Evolutionary conservation across 257 asterid genomes (phyloP).

Genomic region (Solanum appendiculatum): DNA sequence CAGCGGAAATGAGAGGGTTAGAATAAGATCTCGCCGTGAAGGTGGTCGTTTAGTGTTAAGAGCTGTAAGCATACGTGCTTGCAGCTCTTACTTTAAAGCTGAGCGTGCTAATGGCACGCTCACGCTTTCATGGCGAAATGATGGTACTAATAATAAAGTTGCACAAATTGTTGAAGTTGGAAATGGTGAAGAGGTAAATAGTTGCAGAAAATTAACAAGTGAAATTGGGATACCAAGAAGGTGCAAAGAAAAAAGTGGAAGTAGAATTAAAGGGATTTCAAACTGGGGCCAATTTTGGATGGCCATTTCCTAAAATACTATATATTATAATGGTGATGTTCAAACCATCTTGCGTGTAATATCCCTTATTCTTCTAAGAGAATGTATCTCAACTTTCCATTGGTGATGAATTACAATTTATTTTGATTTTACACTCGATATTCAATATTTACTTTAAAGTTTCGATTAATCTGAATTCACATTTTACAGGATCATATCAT

Average conservation of each 20-base stretch:
- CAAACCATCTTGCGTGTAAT: background rate
- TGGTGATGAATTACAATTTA: background rate
- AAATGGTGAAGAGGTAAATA: background rate
- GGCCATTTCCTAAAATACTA: background rate
- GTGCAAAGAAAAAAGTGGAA: background rate
- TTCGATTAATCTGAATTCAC: background rate
- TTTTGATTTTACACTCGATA: background rate
- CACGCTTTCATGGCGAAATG: slow-evolving; percentile 25
- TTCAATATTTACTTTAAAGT: fast-evolving
- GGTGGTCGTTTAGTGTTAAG: slow-evolving; percentile 51
- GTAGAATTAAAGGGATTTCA: background rate
- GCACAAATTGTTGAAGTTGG: background rate
- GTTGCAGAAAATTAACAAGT: background rate
- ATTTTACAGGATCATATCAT: background rate
- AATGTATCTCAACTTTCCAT: background rate
- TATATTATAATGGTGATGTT: background rate
- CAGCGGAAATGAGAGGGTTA: slow-evolving; percentile 29
- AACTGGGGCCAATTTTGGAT: background rate
- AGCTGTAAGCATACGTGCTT: slow-evolving; percentile 21
- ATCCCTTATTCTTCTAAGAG: background rate
- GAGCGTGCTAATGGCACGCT: slow-evolving; percentile 73
- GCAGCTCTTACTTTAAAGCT: slow-evolving; percentile 18
- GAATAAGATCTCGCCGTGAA: slow-evolving; percentile 45
- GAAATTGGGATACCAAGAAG: background rate
- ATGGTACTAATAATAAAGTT: background rate